These are phyloP conservation scores for Populus pruinosa DNA, from an alignment of 345 rosid species.

Conservation along the genomic window DNA sequence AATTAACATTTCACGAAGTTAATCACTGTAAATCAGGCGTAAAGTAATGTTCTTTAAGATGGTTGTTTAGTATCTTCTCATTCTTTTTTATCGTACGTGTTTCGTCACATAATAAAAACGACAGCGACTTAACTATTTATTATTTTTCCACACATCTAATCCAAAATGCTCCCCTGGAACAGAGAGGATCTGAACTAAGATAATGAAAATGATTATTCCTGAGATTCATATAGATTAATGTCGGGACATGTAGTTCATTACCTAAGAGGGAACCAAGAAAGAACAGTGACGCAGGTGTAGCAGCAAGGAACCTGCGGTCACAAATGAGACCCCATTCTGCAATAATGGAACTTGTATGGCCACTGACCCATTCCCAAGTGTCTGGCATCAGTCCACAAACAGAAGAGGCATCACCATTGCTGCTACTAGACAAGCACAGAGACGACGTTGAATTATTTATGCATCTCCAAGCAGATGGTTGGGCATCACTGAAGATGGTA, in stretches of 20 bases:
- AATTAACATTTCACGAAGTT: background rate
- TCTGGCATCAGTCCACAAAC: constrained; percentile 48
- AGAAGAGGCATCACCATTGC: constrained; percentile 8
- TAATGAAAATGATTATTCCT: background rate
- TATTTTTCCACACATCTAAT: no score
- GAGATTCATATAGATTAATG: background rate
- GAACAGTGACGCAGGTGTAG: constrained; percentile 70
- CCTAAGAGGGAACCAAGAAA: constrained; percentile 73
- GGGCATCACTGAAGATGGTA: constrained; percentile 71
- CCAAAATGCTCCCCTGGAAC: no score
- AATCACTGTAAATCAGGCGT: background rate
- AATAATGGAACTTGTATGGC: constrained; percentile 39
- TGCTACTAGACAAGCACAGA: constrained; percentile 5
- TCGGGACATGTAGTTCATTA: constrained; percentile 1
- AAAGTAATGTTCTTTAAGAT: no score
- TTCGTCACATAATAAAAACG: no score
- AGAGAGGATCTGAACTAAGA: no score
- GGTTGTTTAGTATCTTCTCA: no score
- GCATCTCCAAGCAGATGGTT: constrained; percentile 52
- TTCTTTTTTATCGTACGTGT: no score
- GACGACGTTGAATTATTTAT: background rate
- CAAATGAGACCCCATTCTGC: constrained; percentile 72
- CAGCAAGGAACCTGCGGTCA: constrained; percentile 61
- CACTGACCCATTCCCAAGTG: constrained; percentile 77
- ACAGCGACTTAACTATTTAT: no score